Conservation (phyloP, 805 yeast genomes). For the Pichia scutulata region DNA sequence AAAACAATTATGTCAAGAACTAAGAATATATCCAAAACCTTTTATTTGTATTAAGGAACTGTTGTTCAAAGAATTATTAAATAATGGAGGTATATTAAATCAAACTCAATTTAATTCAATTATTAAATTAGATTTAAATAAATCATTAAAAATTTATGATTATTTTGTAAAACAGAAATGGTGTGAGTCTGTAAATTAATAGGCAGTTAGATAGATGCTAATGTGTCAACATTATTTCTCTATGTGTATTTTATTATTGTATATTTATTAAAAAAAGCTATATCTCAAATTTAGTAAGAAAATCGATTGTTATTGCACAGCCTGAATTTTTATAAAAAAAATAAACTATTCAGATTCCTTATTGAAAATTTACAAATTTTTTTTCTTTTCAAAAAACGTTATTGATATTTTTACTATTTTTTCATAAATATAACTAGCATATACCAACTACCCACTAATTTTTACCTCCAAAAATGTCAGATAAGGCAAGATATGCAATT, state of each 20-base stretch:
- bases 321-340: neutral
- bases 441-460: neutral
- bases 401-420: too few species aligned
- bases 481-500: slow-evolving; percentile 42
- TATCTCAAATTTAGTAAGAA: too few species aligned
- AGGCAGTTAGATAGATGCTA: neutral
- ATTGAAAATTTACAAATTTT: neutral
- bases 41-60: slow-evolving; percentile 88
- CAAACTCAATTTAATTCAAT: slow-evolving; percentile 81
- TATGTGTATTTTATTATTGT: neutral
- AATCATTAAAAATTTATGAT: slow-evolving; percentile 83
- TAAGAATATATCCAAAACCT: slow-evolving; percentile 87
- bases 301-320: neutral
- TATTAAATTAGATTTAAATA: slow-evolving; percentile 75
- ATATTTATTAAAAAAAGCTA: neutral
- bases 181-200: slow-evolving; percentile 34
- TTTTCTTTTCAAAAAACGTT: neutral
- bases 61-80: slow-evolving; percentile 76
- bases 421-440: neutral
- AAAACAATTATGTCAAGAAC: slow-evolving; percentile 71
- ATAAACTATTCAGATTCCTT: neutral
- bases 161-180: slow-evolving; percentile 91
- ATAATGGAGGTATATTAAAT: slow-evolving; percentile 77
- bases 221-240: neutral
- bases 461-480: slow-evolving; percentile 22